Percentiles rank a stretch among this genome's conserved stretches.
phyloP scores from a whole-genome alignment of 2,329 filamentous ascomycete genomes.

The Pseudogymnoascus sp. region DNA sequence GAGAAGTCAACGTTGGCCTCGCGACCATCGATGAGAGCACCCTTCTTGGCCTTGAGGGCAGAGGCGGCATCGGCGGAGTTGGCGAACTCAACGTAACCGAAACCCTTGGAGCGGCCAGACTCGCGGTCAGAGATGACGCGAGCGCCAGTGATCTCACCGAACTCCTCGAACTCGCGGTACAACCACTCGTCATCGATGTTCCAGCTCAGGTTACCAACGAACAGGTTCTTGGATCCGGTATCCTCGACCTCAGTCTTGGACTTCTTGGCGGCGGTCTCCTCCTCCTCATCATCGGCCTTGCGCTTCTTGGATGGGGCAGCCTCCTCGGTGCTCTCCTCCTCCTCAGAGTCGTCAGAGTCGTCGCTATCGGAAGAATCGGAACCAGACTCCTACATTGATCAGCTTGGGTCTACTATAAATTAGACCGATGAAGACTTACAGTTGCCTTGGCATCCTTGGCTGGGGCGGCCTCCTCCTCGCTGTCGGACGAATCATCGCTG shows the following conservation, averaged over 20 bases:
- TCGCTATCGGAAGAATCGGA: constrained; percentile 16
- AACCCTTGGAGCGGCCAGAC: constrained; percentile 62
- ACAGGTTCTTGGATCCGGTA: constrained; percentile 52
- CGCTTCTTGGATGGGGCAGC: constrained; percentile 49
- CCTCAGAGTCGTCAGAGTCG: constrained; percentile 17
- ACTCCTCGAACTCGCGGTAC: constrained; percentile 58
- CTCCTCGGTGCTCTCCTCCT: constrained; percentile 27
- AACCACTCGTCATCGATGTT: constrained; percentile 70
- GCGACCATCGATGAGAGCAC: constrained; percentile 58
- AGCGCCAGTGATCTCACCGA: constrained; percentile 56
- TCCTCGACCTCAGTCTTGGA: constrained; percentile 40
- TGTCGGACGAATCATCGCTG: constrained; percentile 27
- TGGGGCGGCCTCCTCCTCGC: constrained; percentile 24
- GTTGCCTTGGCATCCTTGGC: constrained; percentile 25
- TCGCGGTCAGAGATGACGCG: constrained; percentile 62
- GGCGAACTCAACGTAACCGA: constrained; percentile 67
- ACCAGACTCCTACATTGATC: constrained; percentile 19
- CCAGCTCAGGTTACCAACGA: constrained; percentile 69
- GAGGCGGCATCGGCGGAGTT: constrained; percentile 52
- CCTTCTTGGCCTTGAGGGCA: constrained; percentile 59
- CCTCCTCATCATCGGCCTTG: constrained; percentile 44
- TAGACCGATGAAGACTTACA: constrained; percentile 20
- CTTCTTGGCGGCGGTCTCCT: constrained; percentile 42
- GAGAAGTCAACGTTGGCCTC: constrained; percentile 65
- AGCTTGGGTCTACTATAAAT: constrained; percentile 12